Base-by-base conservation (phyloP, 257 asterid genomes). In the Oldenlandia corymbosa region DNA sequence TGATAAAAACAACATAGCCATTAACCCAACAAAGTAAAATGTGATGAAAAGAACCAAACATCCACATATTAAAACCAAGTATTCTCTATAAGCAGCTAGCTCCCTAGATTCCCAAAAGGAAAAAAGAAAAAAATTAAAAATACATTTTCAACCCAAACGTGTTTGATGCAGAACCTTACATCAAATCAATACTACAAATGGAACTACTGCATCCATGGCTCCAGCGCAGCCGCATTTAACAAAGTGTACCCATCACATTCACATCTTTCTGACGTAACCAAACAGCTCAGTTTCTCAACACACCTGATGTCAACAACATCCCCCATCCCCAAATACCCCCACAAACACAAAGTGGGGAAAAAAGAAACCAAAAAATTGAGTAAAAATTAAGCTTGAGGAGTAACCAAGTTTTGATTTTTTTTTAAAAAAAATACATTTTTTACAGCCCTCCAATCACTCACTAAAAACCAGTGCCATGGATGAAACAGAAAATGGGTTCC, bases 21-120 rank as follows among this genome's bases (percentile, higher is more conserved):
- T n/a, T n/a, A 62, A 20, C 66, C 66, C 30, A 78, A 52, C 72
- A 66, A 76, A 34, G 79, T 50, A 62, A 66, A 76, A 73, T 60
- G 78, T 54, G 76, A 75, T 71, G 73, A 71, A 71, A 66, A 57
- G 80, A 73, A 83, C 75, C 78, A 70, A 68, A 63, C 59, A 65
- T 66, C 74, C 71, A 64, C 73, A 76, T 69, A 68, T 41, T n/a
- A 72, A 51, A 75, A 68, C 56, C 51, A 60, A 53, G 75, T 81
- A 84, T 76, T 81, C 85, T 65, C 76, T 73, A 67, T 70, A 67
- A 16, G 13, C 3, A 27, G 65, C 43, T 17, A 78, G 82, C 80
- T 75, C 71, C 41, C 54, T 36, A 60, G 11, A 60, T 51, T 67
- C 73, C 30, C 43, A 34, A 36, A 57, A 57, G 3, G 10, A 48